Evolutionary conservation across 1,284 basidiomycete genomes (phyloP).

Genomic region (Schizopora paradoxa): DNA sequence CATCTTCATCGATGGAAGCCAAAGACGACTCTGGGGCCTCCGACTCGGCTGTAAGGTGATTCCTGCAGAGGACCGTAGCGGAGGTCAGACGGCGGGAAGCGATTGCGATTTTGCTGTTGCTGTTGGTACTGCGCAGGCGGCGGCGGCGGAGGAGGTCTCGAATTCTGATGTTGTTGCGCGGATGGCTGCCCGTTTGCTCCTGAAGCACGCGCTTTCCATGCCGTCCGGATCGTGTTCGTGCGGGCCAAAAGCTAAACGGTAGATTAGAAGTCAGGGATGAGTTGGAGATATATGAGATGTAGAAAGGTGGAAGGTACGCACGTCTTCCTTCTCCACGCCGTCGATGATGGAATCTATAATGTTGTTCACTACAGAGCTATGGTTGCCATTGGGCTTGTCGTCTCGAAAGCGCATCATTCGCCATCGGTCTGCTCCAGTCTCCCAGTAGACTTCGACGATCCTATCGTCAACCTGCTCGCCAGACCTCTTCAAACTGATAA

Average conservation of each 20-base stretch:
- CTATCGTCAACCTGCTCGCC: constrained; percentile 91
- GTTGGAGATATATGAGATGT: not conserved
- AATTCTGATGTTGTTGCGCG: constrained; percentile 18
- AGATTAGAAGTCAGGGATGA: constrained; percentile 9
- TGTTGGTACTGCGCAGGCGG: constrained; percentile 11
- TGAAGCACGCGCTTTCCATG: constrained; percentile 68
- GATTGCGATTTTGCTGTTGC: constrained; percentile 9
- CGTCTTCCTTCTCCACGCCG: constrained; percentile 82
- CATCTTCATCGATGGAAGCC: constrained; percentile 58
- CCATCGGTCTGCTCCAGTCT: constrained; percentile 63
- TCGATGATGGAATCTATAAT: constrained; percentile 86
- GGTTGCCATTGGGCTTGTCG: constrained; percentile 90
- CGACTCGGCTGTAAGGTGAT: constrained; percentile 67
- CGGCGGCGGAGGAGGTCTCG: constrained; percentile 17
- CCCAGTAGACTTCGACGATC: constrained; percentile 93
- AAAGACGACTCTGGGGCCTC: constrained; percentile 52
- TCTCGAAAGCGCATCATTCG: constrained; percentile 87
- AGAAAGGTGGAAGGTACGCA: constrained; percentile 34
- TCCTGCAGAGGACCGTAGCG: constrained; percentile 60
- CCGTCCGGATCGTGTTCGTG: constrained; percentile 51
- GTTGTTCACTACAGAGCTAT: constrained; percentile 73
- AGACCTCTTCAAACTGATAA: constrained; percentile 71
- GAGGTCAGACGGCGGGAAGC: constrained; percentile 30
- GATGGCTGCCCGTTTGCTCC: constrained; percentile 28
- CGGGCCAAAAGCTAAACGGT: constrained; percentile 53